phyloP scores from a whole-genome alignment of 176 grass and related monocot genomes.

The Themeda triandra region DNA sequence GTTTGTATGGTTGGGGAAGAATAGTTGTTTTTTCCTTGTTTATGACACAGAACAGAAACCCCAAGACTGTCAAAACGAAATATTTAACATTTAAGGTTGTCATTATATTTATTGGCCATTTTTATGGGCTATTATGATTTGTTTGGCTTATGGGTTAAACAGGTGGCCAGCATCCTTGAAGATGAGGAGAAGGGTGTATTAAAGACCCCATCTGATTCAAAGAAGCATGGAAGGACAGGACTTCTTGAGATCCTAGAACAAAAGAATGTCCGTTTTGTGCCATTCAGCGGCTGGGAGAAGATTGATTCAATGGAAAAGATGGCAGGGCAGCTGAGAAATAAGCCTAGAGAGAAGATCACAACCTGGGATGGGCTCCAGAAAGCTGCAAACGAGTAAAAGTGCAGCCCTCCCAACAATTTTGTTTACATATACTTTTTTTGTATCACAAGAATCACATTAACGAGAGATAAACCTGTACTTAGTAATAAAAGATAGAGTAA shows the following conservation, averaged over 20 bases:
- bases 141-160: background rate
- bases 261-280: conserved; percentile 52
- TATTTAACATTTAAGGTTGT: background rate
- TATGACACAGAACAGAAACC: background rate
- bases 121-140: background rate
- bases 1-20: background rate
- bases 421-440: background rate
- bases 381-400: conserved; percentile 30
- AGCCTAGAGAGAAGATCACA: conserved; percentile 75
- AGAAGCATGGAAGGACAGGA: conserved; percentile 52
- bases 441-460: background rate
- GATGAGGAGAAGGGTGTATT: conserved; percentile 53
- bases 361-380: conserved; percentile 56
- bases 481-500: background rate
- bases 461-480: background rate
- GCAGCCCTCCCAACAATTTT: background rate
- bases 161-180: conserved; percentile 85
- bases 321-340: conserved; percentile 47
- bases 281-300: conserved; percentile 70
- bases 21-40: background rate
- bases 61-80: background rate
- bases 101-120: background rate
- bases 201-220: background rate
- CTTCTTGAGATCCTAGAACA: conserved; percentile 58
- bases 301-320: conserved; percentile 68